Percentiles rank a stretch among this genome's conserved stretches.
phyloP scores from a whole-genome alignment of 352 stramenopile genomes.

The Globisporangium solare region DNA sequence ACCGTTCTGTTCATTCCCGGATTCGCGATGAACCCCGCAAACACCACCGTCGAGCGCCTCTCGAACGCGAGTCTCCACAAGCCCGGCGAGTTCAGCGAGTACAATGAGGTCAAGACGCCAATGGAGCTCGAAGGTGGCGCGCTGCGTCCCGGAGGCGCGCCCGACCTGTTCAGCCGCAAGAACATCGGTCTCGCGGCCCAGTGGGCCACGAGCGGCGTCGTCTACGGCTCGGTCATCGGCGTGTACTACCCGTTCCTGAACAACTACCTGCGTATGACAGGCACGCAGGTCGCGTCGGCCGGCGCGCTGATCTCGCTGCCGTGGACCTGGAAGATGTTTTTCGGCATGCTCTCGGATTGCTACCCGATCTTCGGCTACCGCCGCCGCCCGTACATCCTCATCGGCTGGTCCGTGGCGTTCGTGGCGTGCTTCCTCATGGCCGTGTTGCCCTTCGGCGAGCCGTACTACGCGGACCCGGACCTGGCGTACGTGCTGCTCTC shows the following conservation, averaged over 20 bases:
- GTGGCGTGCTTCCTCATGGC: constrained; percentile 13
- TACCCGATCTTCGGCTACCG: constrained; percentile 46
- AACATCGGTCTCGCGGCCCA: too few relatives aligned
- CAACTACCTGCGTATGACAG: background rate
- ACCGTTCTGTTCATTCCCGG: too few relatives aligned
- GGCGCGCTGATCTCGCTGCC: constrained; percentile 29
- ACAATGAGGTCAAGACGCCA: too few relatives aligned
- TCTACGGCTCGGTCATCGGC: background rate
- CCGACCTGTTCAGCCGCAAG: too few relatives aligned
- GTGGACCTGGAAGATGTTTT: constrained; percentile 50
- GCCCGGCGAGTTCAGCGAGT: too few relatives aligned
- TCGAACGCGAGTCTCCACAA: too few relatives aligned
- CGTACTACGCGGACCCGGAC: background rate
- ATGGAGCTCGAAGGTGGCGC: too few relatives aligned
- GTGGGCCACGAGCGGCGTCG: too few relatives aligned
- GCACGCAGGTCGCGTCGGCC: background rate
- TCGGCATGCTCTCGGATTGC: constrained; percentile 49
- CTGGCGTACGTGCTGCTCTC: too few relatives aligned
- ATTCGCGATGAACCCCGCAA: too few relatives aligned
- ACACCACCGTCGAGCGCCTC: too few relatives aligned
- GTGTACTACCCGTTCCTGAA: background rate
- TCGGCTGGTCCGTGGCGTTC: constrained; percentile 23
- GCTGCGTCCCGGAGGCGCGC: too few relatives aligned
- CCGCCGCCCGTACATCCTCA: constrained; percentile 45
- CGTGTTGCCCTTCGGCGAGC: constrained; percentile 23